Conservation (phyloP, 2,329 filamentous ascomycete genomes). For the Aschersonia sp. region DNA sequence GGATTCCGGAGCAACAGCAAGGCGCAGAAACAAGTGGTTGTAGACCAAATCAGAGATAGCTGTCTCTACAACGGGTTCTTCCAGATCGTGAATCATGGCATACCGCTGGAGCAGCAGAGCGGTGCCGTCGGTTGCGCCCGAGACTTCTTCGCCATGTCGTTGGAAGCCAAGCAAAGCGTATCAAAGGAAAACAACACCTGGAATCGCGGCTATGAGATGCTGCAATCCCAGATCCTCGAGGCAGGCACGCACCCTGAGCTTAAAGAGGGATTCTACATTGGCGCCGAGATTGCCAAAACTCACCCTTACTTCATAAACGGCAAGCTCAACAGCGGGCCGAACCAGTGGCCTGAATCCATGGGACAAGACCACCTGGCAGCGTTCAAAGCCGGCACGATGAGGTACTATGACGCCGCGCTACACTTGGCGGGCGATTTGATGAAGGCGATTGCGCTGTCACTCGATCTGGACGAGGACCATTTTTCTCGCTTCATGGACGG, state of each 20-base stretch:
- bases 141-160: constrained; percentile 31
- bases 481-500: constrained; percentile 29
- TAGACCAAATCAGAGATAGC: constrained; percentile 19
- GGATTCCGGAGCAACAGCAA: constrained; percentile 10
- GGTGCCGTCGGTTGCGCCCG: constrained; percentile 24
- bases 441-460: constrained; percentile 23
- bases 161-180: constrained; percentile 27
- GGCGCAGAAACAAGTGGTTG: constrained; percentile 8
- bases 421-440: constrained; percentile 24
- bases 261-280: constrained; percentile 25
- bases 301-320: constrained; percentile 20
- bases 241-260: constrained; percentile 27
- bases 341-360: constrained; percentile 26
- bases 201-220: constrained; percentile 34
- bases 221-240: constrained; percentile 29
- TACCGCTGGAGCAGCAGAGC: constrained; percentile 24
- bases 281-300: constrained; percentile 21
- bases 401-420: constrained; percentile 24
- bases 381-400: constrained; percentile 23
- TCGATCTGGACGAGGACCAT: constrained; percentile 23
- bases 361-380: constrained; percentile 10
- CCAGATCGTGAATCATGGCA: constrained; percentile 32
- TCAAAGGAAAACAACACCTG: constrained; percentile 20
- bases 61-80: constrained; percentile 37
- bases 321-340: constrained; percentile 25